phyloP scores from a whole-genome alignment of 805 yeast species.

The Pichia rugopelliculosa region DNA sequence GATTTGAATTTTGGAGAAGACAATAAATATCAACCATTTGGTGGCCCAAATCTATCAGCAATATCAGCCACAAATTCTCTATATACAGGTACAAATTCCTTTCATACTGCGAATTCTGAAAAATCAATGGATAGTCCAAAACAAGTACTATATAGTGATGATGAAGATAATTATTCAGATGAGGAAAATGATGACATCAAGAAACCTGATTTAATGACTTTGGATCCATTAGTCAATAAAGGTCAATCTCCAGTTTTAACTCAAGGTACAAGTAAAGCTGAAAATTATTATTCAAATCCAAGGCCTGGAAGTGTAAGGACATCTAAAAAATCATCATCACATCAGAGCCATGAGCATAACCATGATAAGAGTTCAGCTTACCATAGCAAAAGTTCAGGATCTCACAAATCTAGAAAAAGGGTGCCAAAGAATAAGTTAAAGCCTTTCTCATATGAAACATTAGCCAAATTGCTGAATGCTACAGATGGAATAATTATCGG shows the following conservation, averaged over 20 bases:
- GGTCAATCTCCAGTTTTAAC: neutral
- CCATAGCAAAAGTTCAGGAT: neutral
- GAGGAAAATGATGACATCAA: neutral
- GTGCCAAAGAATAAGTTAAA: slow-evolving; percentile 17
- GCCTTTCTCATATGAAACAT: slow-evolving; percentile 35
- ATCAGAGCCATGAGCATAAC: neutral
- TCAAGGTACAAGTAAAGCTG: neutral
- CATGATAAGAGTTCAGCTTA: neutral
- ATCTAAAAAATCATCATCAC: slow-evolving; percentile 1
- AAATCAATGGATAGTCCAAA: neutral
- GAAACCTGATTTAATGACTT: neutral
- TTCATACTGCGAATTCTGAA: slow-evolving; percentile 12
- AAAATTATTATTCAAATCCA: neutral
- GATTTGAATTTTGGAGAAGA: slow-evolving; percentile 22
- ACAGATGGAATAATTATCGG: slow-evolving; percentile 58
- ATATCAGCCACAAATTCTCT: neutral
- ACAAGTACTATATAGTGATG: neutral
- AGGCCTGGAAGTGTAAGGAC: neutral
- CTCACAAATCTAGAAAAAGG: slow-evolving; percentile 11
- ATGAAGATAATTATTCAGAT: no score
- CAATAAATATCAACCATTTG: neutral
- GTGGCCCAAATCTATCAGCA: neutral
- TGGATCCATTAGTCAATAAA: neutral
- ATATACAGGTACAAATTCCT: slow-evolving; percentile 8
- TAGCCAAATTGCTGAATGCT: slow-evolving; percentile 46